Conservation (phyloP, 441 rosid species). For the Gossypium armourianum region DNA sequence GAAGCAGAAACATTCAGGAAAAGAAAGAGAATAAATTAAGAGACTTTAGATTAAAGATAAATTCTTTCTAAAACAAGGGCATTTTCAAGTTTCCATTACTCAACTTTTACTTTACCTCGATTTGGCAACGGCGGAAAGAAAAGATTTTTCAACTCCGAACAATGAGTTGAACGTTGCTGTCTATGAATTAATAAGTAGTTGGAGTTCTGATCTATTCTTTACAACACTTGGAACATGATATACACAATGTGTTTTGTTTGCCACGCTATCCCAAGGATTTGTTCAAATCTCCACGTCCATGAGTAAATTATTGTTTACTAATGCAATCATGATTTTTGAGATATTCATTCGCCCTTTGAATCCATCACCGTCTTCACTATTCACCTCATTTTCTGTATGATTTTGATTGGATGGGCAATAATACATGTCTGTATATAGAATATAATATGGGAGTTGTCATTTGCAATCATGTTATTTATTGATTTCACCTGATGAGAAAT, state of each 20-base stretch:
- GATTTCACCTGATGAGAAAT: too few relatives aligned
- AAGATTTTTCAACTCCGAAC: neutral
- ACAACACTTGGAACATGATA: neutral
- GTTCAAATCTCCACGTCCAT: neutral
- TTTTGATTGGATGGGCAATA: too few relatives aligned
- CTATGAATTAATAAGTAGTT: neutral
- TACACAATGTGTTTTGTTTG: neutral
- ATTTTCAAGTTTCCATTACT: conserved; percentile 1
- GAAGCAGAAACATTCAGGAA: conserved; percentile 11
- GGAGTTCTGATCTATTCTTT: neutral
- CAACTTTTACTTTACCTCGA: neutral
- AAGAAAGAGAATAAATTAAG: neutral
- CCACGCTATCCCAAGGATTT: neutral
- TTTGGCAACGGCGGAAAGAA: neutral
- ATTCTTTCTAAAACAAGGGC: neutral
- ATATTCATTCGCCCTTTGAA: neutral
- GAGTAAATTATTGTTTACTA: neutral
- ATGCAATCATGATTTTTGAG: neutral
- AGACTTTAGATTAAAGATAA: neutral
- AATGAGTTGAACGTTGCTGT: neutral
- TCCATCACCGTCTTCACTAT: neutral
- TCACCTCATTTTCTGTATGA: too few relatives aligned
- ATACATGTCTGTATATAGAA: too few relatives aligned
- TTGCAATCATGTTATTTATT: too few relatives aligned
- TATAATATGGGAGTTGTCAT: too few relatives aligned